Base-by-base conservation (phyloP, 2,329 filamentous ascomycete genomes). In the Beauveria australis region DNA sequence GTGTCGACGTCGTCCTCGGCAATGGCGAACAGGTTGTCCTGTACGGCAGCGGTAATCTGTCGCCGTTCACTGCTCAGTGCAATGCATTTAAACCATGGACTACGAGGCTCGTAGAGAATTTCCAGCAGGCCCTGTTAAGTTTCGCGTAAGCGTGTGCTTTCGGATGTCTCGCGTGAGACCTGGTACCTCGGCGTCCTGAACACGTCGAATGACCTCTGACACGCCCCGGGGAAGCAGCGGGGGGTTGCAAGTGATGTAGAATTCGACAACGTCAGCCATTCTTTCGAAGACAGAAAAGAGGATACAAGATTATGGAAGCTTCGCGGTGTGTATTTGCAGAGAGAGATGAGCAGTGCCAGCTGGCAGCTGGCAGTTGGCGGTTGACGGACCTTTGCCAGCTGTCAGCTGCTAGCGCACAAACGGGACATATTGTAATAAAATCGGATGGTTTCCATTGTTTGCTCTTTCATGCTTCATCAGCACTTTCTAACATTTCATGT, bases 161-260 rank as follows among this genome's bases (percentile, higher is more conserved):
- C 12, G 16, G 18, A 6, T 16, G 8, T 28, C 30, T 14, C 14
- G 12, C 14, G 19, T 33, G 6, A 28, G 37, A 44, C 5, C 9
- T 9, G 5, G 5, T 54, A 60, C 58, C 41, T 53, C 51, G 46
- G 28, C 9, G 40, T 43, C 51, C 16, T 60, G 49, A 12, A 60
- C 58, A 18, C 43, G 58, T 40, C 58, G 33, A 3, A 60, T 54
- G 8, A 60, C 58, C n/a, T 60, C 51, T 7, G 58, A 60, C 16
- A 60, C 58, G n/a, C 58, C 58, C 28, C 26, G 43, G 14, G 58
- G 58, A 3, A 54, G 58, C 9, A 60, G 26, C 2, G 51, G 58
- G 5, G 58, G 58, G 51, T 60, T 60, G 51, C 58, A 54, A 3
- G 51, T 33, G n/a, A 60, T 26, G 51, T 54, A 60, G 18, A 54